Evolutionary conservation across 1,284 basidiomycete genomes (phyloP).

Genomic region (Fomitopsis pinicola): DNA sequence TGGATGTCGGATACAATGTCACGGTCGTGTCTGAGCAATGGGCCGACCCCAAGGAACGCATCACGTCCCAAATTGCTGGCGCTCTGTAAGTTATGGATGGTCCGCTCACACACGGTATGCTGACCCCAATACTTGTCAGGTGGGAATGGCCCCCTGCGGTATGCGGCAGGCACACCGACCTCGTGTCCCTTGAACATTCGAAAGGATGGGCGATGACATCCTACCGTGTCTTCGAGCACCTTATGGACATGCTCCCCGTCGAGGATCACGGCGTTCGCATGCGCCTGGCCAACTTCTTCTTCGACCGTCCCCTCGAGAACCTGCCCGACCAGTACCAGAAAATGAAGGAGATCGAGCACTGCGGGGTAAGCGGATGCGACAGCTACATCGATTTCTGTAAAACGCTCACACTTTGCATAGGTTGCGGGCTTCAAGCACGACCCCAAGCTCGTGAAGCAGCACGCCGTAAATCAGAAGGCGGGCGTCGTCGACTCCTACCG

Average conservation of each 20-base stretch:
- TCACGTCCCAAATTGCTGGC: slow-evolving; percentile 30
- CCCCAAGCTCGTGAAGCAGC: slow-evolving; percentile 17
- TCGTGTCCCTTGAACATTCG: slow-evolving; percentile 27
- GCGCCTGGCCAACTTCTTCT: slow-evolving; percentile 29
- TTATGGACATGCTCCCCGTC: slow-evolving; percentile 15
- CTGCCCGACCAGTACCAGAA: slow-evolving; percentile 27
- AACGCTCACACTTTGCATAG: not conserved
- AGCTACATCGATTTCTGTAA: not conserved
- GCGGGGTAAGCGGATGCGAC: slow-evolving; percentile 10
- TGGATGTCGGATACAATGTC: slow-evolving; percentile 29
- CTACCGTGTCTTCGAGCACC: slow-evolving; percentile 26
- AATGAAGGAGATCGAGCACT: slow-evolving; percentile 28
- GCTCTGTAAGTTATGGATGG: slow-evolving; percentile 19
- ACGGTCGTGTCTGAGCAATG: slow-evolving; percentile 26
- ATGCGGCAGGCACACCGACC: slow-evolving; percentile 31
- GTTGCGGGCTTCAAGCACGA: slow-evolving; percentile 28
- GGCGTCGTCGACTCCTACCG: slow-evolving; percentile 33
- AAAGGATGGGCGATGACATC: slow-evolving; percentile 31
- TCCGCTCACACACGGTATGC: not conserved
- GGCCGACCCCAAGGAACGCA: slow-evolving; percentile 20
- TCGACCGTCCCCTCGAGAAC: slow-evolving; percentile 26
- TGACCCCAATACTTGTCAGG: slow-evolving; percentile 8
- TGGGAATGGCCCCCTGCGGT: slow-evolving; percentile 35
- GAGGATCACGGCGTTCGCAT: slow-evolving; percentile 20
- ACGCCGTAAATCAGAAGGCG: slow-evolving; percentile 21